Evolutionary conservation across 1,284 basidiomycete genomes (phyloP).

Genomic region (Cryptococcus jaspeensis): DNA sequence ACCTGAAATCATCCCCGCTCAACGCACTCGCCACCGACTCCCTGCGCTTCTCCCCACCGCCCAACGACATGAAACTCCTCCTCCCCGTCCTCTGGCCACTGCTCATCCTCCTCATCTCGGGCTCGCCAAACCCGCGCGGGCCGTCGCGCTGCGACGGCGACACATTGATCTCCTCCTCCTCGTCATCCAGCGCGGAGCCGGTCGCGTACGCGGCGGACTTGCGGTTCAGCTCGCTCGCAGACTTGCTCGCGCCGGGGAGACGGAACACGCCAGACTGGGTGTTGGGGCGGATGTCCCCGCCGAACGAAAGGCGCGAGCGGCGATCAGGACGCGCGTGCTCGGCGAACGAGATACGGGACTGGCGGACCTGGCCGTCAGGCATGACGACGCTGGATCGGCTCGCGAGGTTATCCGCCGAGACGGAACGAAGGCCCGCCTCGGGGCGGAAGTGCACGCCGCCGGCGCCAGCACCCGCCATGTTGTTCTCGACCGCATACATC

Average conservation of each 20-base stretch:
- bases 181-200: slow-evolving; percentile 42
- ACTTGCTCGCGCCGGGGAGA: slow-evolving; percentile 54
- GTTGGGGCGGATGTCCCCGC: slow-evolving; percentile 56
- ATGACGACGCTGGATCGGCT: slow-evolving; percentile 63
- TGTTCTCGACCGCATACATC: slow-evolving; percentile 46
- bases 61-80: slow-evolving; percentile 31
- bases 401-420: slow-evolving; percentile 32
- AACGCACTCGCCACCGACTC: slow-evolving; percentile 24
- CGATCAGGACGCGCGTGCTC: slow-evolving; percentile 52
- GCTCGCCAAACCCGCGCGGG: slow-evolving; percentile 62
- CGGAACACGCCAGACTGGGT: slow-evolving; percentile 20
- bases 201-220: slow-evolving; percentile 49
- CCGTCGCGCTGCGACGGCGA: slow-evolving; percentile 70
- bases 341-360: slow-evolving; percentile 49
- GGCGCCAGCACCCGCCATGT: slow-evolving; percentile 68
- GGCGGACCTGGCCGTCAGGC: slow-evolving; percentile 45
- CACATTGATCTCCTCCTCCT: slow-evolving; percentile 46
- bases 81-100: slow-evolving; percentile 28
- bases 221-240: slow-evolving; percentile 41
- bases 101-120: slow-evolving; percentile 58
- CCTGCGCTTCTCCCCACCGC: slow-evolving; percentile 33
- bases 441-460: slow-evolving; percentile 37
- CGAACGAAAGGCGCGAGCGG: slow-evolving; percentile 68
- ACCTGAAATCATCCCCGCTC: slow-evolving; percentile 35
- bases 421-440: slow-evolving; percentile 20